Evolutionary conservation across 2,329 filamentous ascomycete species (phyloP).

Genomic region (Paecilomyces formosus): DNA sequence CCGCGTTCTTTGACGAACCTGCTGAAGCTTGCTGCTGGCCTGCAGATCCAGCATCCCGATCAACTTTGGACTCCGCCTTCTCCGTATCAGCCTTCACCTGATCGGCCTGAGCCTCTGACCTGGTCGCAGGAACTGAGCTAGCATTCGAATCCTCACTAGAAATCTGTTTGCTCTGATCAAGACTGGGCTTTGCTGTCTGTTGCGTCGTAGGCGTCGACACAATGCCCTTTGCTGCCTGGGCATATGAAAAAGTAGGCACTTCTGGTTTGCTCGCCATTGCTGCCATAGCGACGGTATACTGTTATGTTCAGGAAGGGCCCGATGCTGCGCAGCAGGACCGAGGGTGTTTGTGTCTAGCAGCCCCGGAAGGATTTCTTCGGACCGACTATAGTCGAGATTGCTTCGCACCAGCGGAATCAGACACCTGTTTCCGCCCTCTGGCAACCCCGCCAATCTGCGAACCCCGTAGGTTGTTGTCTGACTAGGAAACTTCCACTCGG

Average conservation of each 20-base stretch:
- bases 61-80: conserved; percentile 20
- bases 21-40: conserved; percentile 13
- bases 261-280: conserved; percentile 28
- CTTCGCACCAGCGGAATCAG: conserved; percentile 18
- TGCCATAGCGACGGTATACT: conserved; percentile 31
- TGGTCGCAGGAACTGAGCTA: conserved; percentile 19
- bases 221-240: conserved; percentile 85
- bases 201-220: conserved; percentile 41
- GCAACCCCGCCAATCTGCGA: conserved; percentile 21
- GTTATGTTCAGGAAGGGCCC: background rate
- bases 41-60: conserved; percentile 28
- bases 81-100: conserved; percentile 42
- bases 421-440: conserved; percentile 18
- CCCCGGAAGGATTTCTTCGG: conserved; percentile 13
- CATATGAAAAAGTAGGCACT: conserved; percentile 75
- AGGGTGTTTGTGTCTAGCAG: conserved; percentile 14
- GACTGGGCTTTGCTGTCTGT: conserved; percentile 34
- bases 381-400: conserved; percentile 14
- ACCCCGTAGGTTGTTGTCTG: conserved; percentile 10
- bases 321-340: background rate
- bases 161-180: conserved; percentile 21
- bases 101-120: conserved; percentile 28
- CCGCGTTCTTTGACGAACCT: conserved; percentile 19
- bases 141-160: conserved; percentile 23
- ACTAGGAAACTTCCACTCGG: conserved; percentile 7